Evolutionary conservation across 768 basidiomycete genomes (phyloP), one percentile per base, ranked within the genome.

Genomic region (Tricholoma sp.): DNA sequence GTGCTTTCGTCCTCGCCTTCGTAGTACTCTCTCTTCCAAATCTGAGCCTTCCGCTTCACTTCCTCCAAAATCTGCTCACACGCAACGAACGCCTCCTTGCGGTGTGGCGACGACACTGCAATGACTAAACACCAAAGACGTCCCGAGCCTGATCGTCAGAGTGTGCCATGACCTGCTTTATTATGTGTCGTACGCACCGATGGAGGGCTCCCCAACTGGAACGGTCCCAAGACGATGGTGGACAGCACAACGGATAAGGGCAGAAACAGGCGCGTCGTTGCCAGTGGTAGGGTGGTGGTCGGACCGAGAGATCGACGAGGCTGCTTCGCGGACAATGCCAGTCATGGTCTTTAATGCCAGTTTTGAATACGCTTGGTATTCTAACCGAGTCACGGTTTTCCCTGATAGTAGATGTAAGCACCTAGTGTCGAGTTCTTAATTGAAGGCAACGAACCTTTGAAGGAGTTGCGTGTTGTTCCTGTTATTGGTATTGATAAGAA

Each of bases 21-120:
- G 63, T 94, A 95, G 65, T 81, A 90, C 66, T 95, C 94, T 63
- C 89, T 74, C 74, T 96, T 95, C 94, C 94, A 96, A 60, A 95
- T 88, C 69, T 91, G 92, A 41, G 80, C 91, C 64, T 82, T 86
- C 58, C 71, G 72, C 74, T 96, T 96, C 55, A 95, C 86, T 56
- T 85, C 80, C 68, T 96, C 94, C n/a, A 96, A 76, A 57, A 94
- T 83, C 62, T 75, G 81, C 69, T 94, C 91, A 67, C 89, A 91
- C 15, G 84, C 86, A 52, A 76, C 70, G 66, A 94, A 93, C 6
- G 89, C 86, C 65, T 91, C 90, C 62, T 83, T 85, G 32, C 93
- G 80, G 69, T 94, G 92, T 6, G 91, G 88, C 10, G 88, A 86
- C 2, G 90, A 87, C 4, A 93, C 91, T 1, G 88, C 87, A 57